These are phyloP conservation scores for Tricholoma matsutake DNA, from an alignment of 768 basidiomycete genomes.

Conservation along the genomic window DNA sequence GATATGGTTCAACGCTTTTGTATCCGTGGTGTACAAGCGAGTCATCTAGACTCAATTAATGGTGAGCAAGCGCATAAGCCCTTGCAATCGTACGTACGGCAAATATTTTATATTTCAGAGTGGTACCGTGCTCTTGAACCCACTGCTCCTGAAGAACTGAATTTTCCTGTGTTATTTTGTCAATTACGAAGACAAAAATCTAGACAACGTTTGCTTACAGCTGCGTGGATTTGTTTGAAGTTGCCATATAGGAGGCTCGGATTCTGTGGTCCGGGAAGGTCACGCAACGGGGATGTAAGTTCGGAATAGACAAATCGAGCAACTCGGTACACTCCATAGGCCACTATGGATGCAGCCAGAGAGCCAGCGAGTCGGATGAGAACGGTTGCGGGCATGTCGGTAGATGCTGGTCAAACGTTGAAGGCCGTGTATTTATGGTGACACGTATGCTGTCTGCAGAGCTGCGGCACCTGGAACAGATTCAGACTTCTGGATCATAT, in stretches of 20 bases:
- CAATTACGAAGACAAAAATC: neutral
- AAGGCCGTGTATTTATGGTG: no score
- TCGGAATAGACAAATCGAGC: slow-evolving; percentile 33
- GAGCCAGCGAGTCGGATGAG: slow-evolving; percentile 14
- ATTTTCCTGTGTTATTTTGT: slow-evolving; percentile 24
- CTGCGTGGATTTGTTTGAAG: slow-evolving; percentile 38
- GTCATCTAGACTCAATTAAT: neutral
- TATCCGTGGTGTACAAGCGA: no score
- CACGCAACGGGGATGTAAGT: slow-evolving; percentile 40
- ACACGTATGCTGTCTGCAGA: no score
- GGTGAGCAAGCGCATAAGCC: neutral
- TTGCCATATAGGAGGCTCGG: slow-evolving; percentile 48
- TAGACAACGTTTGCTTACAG: slow-evolving; percentile 24
- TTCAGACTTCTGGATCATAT: no score
- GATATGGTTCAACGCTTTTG: no score
- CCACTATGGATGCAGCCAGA: slow-evolving; percentile 16
- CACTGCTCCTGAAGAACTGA: slow-evolving; percentile 20
- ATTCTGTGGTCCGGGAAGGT: slow-evolving; percentile 49
- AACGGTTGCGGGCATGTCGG: neutral
- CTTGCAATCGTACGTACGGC: slow-evolving; percentile 27
- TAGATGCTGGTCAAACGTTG: no score
- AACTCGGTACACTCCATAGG: slow-evolving; percentile 28
- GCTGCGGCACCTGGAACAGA: no score
- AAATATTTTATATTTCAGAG: slow-evolving; percentile 28
- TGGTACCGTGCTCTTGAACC: slow-evolving; percentile 15